phyloP scores from a whole-genome alignment of 805 yeast species.

The Nakazawaea sp. region DNA sequence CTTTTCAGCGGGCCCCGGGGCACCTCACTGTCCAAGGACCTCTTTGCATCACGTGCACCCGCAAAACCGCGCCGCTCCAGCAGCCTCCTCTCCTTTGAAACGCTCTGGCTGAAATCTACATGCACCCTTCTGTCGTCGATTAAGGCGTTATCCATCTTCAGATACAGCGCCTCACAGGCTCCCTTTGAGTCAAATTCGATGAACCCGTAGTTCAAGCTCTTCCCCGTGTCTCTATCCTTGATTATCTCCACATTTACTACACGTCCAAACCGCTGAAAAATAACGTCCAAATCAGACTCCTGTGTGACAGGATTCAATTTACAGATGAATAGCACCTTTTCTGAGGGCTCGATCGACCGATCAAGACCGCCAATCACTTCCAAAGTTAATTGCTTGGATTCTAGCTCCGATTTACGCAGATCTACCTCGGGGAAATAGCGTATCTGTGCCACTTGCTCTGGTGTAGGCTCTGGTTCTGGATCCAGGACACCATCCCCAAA shows the following conservation, averaged over 20 bases:
- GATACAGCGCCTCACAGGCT: constrained; percentile 56
- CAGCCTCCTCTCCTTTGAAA: constrained; percentile 13
- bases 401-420: constrained; percentile 23
- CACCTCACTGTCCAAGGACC: too few relatives aligned
- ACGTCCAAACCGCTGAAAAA: constrained; percentile 58
- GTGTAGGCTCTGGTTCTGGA: background rate
- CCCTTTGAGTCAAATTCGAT: constrained; percentile 43
- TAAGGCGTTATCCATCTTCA: constrained; percentile 52
- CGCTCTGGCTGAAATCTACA: constrained; percentile 64
- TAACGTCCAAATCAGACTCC: constrained; percentile 46
- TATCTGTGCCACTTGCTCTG: background rate
- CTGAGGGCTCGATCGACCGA: constrained; percentile 54
- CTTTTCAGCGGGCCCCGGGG: too few relatives aligned
- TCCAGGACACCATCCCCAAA: constrained; percentile 24
- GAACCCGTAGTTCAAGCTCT: constrained; percentile 56
- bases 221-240: constrained; percentile 37
- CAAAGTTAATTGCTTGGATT: constrained; percentile 51
- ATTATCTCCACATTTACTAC: constrained; percentile 47
- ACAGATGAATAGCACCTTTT: constrained; percentile 55
- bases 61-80: background rate
- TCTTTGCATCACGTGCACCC: constrained; percentile 1
- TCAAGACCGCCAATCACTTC: constrained; percentile 58
- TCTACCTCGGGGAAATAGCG: background rate
- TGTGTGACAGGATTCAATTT: constrained; percentile 55
- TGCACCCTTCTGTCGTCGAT: constrained; percentile 60